Percentiles rank a stretch among this genome's conserved stretches.
Conservation (phyloP, 163 green algal species). For the Chloromonas sp. region DNA sequence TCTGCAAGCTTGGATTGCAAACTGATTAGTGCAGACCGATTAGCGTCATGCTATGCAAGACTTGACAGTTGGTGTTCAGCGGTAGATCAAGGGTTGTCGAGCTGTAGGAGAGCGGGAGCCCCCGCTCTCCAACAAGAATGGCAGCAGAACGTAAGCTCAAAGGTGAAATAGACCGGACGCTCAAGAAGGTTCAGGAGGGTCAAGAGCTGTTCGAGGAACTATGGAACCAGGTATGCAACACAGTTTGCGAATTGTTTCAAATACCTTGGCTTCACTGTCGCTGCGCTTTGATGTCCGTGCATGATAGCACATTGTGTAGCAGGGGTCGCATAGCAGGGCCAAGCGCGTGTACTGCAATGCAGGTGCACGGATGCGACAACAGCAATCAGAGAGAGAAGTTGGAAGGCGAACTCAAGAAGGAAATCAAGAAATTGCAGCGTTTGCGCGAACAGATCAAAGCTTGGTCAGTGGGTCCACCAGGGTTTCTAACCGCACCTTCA, state of each 20-base stretch:
- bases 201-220: conserved; percentile 92
- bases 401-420: conserved; percentile 96
- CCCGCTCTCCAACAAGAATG: conserved; percentile 13
- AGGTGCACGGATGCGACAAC: conserved; percentile 90
- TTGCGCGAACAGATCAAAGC: conserved; percentile 95
- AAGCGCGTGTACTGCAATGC: conserved; percentile 2
- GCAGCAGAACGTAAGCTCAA: conserved; percentile 42
- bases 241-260: neutral
- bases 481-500: no score
- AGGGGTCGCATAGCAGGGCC: neutral
- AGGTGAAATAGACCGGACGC: conserved; percentile 86
- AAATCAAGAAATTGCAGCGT: conserved; percentile 99
- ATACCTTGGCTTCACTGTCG: neutral
- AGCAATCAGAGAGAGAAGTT: conserved; percentile 92
- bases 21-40: no score
- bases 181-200: conserved; percentile 95
- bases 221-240: conserved; percentile 78
- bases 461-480: conserved; percentile 59
- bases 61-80: no score
- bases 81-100: neutral
- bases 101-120: neutral
- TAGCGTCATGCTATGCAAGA: no score
- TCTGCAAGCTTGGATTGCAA: no score
- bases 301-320: neutral
- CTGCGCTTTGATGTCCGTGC: neutral